Percentiles rank a stretch among this genome's conserved stretches.
Conservation (phyloP, 2,329 filamentous ascomycete species). For the Trichothecium sympodiale region DNA sequence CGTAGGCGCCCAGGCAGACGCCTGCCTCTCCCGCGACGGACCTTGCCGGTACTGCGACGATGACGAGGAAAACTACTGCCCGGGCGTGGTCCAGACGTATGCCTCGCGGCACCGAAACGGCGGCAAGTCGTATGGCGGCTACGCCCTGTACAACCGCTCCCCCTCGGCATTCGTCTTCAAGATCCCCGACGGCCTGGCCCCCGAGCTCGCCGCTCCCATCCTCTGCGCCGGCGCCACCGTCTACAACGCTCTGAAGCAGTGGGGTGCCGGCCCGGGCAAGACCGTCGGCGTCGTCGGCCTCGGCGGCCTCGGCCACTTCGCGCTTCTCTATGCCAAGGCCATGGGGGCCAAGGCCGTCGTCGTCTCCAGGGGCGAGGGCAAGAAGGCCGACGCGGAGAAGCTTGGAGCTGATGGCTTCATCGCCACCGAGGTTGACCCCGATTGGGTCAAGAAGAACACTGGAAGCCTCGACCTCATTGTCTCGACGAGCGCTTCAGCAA, state of each 20-base stretch:
- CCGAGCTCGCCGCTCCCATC: constrained; percentile 57
- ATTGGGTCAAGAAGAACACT: constrained; percentile 41
- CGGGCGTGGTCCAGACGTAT: constrained; percentile 36
- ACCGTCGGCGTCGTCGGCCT: constrained; percentile 62
- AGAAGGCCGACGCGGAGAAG: constrained; percentile 30
- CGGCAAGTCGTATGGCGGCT: constrained; percentile 25
- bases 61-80: constrained; percentile 30
- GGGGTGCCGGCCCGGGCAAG: constrained; percentile 60
- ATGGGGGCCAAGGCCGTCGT: constrained; percentile 56
- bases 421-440: constrained; percentile 31
- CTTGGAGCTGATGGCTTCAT: constrained; percentile 10
- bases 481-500: constrained; percentile 38
- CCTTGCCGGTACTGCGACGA: constrained; percentile 28
- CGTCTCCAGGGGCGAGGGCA: constrained; percentile 48
- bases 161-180: constrained; percentile 31
- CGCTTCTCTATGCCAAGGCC: constrained; percentile 54
- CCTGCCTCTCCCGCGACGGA: constrained; percentile 33
- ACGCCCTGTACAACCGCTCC: constrained; percentile 12
- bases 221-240: constrained; percentile 70
- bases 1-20: constrained; percentile 47
- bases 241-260: constrained; percentile 61
- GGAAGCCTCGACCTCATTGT: constrained; percentile 45
- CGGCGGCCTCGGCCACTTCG: constrained; percentile 54
- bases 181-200: constrained; percentile 58
- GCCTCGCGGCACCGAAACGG: constrained; percentile 22